Conservation (phyloP, 1,284 basidiomycete genomes). For the Golubevia sp. region DNA sequence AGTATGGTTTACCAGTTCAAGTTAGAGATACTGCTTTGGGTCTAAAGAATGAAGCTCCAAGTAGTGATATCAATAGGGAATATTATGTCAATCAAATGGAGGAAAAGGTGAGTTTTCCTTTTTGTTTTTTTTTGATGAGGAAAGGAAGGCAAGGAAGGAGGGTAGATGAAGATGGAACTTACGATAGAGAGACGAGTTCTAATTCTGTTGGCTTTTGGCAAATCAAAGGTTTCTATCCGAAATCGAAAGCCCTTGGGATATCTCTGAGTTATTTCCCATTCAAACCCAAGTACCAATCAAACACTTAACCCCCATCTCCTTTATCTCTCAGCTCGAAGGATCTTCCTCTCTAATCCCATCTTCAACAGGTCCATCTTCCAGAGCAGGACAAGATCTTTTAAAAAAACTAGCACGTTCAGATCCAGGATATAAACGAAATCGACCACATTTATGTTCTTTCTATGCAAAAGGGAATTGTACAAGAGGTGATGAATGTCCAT, state of each 20-base stretch:
- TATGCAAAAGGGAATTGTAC: constrained; percentile 93
- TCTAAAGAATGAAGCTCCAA: constrained; percentile 83
- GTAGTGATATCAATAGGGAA: constrained; percentile 89
- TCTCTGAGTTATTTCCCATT: not conserved
- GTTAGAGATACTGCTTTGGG: constrained; percentile 94
- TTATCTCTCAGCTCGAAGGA: constrained; percentile 35
- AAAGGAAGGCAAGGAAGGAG: no score
- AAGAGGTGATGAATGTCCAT: constrained; percentile 89
- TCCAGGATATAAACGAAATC: constrained; percentile 94
- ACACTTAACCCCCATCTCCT: no score
- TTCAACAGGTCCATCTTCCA: constrained; percentile 40
- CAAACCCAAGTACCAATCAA: no score
- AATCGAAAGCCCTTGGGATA: not conserved
- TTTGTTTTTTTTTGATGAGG: not conserved
- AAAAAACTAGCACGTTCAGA: constrained; percentile 90
- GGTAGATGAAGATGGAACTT: no score
- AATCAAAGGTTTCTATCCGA: no score
- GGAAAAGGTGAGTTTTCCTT: constrained; percentile 71
- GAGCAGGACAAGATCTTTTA: constrained; percentile 84
- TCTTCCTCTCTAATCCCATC: constrained; percentile 31
- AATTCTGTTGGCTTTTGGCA: no score
- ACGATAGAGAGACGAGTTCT: no score
- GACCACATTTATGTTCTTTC: constrained; percentile 92
- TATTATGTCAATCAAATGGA: constrained; percentile 78
- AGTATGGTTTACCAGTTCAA: constrained; percentile 95